Evolutionary conservation across 768 basidiomycete species (phyloP).

Genomic region (Lactarius trivialis): DNA sequence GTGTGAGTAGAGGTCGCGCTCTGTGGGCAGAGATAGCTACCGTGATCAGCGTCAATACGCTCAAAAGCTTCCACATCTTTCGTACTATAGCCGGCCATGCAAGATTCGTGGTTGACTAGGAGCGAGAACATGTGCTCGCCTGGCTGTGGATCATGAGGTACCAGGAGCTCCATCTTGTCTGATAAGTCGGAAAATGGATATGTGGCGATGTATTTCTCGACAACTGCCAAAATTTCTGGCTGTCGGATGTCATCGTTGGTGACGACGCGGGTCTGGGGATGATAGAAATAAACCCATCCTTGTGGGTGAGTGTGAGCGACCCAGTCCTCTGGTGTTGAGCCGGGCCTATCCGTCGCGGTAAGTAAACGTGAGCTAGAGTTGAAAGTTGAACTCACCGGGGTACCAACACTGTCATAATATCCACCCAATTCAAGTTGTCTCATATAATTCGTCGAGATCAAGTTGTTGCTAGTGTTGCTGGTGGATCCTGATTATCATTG

Average conservation of each 20-base stretch:
- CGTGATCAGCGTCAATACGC: constrained; percentile 2
- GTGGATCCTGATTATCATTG: neutral
- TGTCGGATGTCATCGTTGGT: constrained; percentile 46
- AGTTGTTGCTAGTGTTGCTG: no score
- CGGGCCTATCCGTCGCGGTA: neutral
- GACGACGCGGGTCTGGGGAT: constrained; percentile 35
- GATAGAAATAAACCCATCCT: constrained; percentile 49
- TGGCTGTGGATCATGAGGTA: constrained; percentile 29
- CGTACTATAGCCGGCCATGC: constrained; percentile 37
- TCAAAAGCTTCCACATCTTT: constrained; percentile 23
- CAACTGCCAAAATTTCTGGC: constrained; percentile 30
- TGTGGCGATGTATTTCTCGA: constrained; percentile 28
- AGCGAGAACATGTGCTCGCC: constrained; percentile 32
- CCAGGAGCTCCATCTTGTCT: constrained; percentile 40
- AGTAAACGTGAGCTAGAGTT: neutral
- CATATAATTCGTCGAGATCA: neutral
- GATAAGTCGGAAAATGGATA: constrained; percentile 31
- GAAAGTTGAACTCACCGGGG: constrained; percentile 5
- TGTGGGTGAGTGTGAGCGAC: constrained; percentile 35
- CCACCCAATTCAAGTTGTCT: neutral
- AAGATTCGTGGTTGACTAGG: constrained; percentile 42
- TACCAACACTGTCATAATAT: neutral
- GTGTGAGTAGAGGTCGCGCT: constrained; percentile 22
- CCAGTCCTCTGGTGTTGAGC: constrained; percentile 8
- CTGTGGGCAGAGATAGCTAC: constrained; percentile 14